Conservation (phyloP, 306 rosid genomes). For the Cucurbita moschata region DNA sequence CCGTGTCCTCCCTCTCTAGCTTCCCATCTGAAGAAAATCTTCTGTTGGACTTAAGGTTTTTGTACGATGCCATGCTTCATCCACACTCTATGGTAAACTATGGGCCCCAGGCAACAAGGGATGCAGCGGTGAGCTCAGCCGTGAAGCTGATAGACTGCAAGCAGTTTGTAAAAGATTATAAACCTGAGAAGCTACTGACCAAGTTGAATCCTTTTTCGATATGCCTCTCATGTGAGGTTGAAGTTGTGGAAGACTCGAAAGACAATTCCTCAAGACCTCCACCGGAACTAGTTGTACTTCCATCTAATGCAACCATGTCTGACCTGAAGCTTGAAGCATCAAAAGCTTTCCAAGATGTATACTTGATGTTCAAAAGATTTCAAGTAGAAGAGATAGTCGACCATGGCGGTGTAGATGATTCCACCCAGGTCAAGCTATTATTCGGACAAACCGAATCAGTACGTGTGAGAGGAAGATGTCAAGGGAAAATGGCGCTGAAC, state of each 20-base stretch:
- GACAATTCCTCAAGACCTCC: conserved; percentile 37
- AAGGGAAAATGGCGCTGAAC: conserved; percentile 42
- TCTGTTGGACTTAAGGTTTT: conserved; percentile 49
- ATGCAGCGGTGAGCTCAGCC: conserved; percentile 42
- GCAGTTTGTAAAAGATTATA: conserved; percentile 75
- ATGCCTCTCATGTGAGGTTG: conserved; percentile 46
- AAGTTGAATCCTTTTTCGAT: conserved; percentile 16
- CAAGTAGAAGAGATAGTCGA: conserved; percentile 58
- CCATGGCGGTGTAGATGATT: conserved; percentile 51
- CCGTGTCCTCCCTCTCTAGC: conserved; percentile 23
- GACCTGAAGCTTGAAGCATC: conserved; percentile 62
- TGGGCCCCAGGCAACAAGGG: conserved; percentile 39
- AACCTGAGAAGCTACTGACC: conserved; percentile 22
- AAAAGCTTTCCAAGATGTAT: conserved; percentile 74
- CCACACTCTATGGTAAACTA: conserved; percentile 48
- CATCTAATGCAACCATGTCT: conserved; percentile 42
- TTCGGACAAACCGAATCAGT: conserved; percentile 37
- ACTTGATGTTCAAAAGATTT: conserved; percentile 51
- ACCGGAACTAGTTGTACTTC: conserved; percentile 46
- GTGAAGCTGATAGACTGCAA: conserved; percentile 88
- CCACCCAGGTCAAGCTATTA: conserved; percentile 49
- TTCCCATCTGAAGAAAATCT: conserved; percentile 52
- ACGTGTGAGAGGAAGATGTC: conserved; percentile 53
- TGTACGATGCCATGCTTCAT: conserved; percentile 65
- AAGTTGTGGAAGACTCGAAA: conserved; percentile 45